A percentile compares a stretch with the other conserved stretches of the same genome.
These are phyloP conservation scores for Boehmeria nivea DNA, from an alignment of 306 rosid genomes.

Conservation along the genomic window DNA sequence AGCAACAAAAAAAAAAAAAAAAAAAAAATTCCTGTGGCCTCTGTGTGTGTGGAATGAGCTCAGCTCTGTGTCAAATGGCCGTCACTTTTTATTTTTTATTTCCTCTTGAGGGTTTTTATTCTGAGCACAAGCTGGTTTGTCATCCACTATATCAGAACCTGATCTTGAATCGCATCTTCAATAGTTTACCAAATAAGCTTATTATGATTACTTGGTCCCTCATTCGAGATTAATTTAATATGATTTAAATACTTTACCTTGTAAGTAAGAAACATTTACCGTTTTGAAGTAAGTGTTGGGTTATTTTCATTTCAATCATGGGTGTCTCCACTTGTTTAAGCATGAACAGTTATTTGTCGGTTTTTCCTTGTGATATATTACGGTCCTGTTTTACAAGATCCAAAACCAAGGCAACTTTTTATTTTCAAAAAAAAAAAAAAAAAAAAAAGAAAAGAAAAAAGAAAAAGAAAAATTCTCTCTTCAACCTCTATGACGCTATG, in stretches of 20 bases:
- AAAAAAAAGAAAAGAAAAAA: neutral
- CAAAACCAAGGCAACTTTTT: neutral
- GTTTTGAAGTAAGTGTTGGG: neutral
- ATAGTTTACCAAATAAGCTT: neutral
- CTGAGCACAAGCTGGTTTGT: no score
- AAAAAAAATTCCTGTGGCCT: no score
- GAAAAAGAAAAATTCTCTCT: neutral
- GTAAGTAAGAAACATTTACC: neutral
- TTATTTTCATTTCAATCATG: conserved; percentile 2
- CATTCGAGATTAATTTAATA: neutral
- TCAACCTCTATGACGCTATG: neutral
- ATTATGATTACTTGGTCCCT: neutral
- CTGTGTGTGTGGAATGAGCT: conserved; percentile 9
- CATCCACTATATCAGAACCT: neutral
- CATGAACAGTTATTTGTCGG: neutral
- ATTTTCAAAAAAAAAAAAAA: neutral
- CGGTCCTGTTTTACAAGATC: neutral
- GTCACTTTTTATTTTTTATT: neutral
- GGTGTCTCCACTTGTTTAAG: neutral
- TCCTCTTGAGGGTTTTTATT: neutral
- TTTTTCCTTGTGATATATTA: neutral
- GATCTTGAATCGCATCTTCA: neutral
- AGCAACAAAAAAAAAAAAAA: no score
- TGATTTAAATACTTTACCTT: neutral
- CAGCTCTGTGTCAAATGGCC: neutral